A percentile compares a stretch with the other conserved stretches of the same genome.
These are phyloP conservation scores for Ophiosphaerella korrae DNA, from an alignment of 2,329 filamentous ascomycete genomes.

Conservation along the genomic window DNA sequence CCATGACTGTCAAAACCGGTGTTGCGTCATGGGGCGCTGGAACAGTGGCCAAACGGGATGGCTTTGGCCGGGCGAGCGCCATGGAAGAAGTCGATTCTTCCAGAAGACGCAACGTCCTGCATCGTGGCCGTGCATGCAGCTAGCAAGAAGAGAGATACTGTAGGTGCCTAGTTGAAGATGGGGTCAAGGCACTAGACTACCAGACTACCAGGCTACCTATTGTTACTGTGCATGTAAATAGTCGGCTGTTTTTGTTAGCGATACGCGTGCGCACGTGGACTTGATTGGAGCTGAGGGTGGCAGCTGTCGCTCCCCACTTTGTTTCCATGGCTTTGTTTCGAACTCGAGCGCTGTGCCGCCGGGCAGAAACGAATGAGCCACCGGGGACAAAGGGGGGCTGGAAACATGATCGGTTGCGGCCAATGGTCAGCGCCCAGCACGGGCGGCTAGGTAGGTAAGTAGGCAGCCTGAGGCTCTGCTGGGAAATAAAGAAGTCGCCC, in stretches of 20 bases:
- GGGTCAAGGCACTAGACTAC: too few relatives aligned
- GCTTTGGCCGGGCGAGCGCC: neutral
- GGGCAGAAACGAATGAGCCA: conserved; percentile 12
- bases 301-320: conserved; percentile 12
- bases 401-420: neutral
- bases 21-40: conserved; percentile 4
- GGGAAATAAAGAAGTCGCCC: neutral
- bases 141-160: too few relatives aligned
- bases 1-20: conserved; percentile 2
- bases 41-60: neutral
- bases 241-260: too few relatives aligned
- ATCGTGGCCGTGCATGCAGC: too few relatives aligned
- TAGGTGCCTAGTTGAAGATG: too few relatives aligned
- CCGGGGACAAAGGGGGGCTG: conserved; percentile 4
- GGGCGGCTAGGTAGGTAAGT: conserved; percentile 13
- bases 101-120: neutral
- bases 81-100: neutral
- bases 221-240: too few relatives aligned
- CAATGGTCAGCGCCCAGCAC: conserved; percentile 1
- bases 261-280: neutral
- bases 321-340: conserved; percentile 25
- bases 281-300: neutral
- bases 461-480: conserved; percentile 9
- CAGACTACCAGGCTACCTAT: too few relatives aligned
- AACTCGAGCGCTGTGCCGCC: neutral